Conservation (phyloP, 192 early-diverging fungal genomes). For the Paraglomus brasilianum region DNA sequence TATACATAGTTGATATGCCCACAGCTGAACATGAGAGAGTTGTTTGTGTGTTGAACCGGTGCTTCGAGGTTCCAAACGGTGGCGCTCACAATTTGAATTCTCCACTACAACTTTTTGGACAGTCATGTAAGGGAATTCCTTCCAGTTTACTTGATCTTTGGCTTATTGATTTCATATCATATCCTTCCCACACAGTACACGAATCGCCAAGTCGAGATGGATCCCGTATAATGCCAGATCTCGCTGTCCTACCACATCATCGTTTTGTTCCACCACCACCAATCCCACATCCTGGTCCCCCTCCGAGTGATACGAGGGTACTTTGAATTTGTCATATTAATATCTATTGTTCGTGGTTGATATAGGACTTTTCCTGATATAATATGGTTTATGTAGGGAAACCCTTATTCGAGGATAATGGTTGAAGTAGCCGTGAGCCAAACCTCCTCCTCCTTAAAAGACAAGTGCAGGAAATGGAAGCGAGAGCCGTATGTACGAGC, state of each 20-base stretch:
- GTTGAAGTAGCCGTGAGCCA: background rate
- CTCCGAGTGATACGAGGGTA: constrained; percentile 14
- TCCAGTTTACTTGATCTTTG: constrained; percentile 20
- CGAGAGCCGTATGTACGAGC: constrained; percentile 5
- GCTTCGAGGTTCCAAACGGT: background rate
- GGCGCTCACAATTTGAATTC: background rate
- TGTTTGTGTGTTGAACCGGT: background rate
- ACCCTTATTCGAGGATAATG: constrained; percentile 16
- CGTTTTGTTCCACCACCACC: constrained; percentile 4
- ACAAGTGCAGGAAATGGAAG: constrained; percentile 12
- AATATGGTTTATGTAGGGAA: constrained; percentile 25
- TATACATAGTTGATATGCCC: constrained; percentile 18
- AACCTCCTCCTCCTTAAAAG: background rate
- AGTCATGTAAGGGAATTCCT: constrained; percentile 26
- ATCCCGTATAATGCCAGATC: constrained; percentile 9
- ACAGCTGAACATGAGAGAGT: constrained; percentile 9
- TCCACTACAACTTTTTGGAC: constrained; percentile 20
- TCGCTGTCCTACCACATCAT: background rate
- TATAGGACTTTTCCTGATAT: too few relatives aligned
- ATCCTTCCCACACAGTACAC: constrained; percentile 15
- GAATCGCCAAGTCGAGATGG: background rate
- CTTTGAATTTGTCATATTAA: constrained; percentile 23
- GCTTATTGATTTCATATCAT: constrained; percentile 14
- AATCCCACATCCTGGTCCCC: constrained; percentile 8
- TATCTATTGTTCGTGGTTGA: background rate